Evolutionary conservation across 352 stramenopile genomes (phyloP), one percentile per base, ranked within the genome.

Genomic region (Phytophthora vignae): DNA sequence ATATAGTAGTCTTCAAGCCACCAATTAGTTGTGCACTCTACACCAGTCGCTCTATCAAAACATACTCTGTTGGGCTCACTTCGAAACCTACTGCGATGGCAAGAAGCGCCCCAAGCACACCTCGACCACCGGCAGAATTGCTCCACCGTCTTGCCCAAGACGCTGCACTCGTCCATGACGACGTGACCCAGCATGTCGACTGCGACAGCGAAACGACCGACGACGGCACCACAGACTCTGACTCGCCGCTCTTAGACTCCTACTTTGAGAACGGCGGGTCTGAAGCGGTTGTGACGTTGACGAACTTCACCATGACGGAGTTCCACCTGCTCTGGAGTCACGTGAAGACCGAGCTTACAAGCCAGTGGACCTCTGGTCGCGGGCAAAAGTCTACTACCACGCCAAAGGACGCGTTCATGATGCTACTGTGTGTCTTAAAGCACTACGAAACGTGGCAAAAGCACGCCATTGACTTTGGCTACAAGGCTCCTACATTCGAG

Each of bases 401-500:
- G 7, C 38, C 52, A 5, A 60, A 52, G 17, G 50, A 62, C 40
- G 61, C 53, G 2, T 57, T 68, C 61, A 49, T 61, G 38, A 61
- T 61, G 22, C n/a, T 50, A 1, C 12, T 69, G 1, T 57, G n/a
- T 14, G 40, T 69, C 10, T 27, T 57, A 2, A 69, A 69, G 27
- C 61, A 62, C 27, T 52, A 62, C 19, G 27, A 48, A 17, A 62
- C 52, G 7, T 68, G 61, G 27, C 61, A 55, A 49, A 68, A 68
- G 27, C 52, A 68, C n/a, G 17, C 38, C 3, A 12, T 61, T 1
- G 52, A 55, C 22, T 61, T 68, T 14, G 50, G 52, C 1, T 61
- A 40, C 19, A 60, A 61, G 27, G 21, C 21, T 22, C 21, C 21
- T 22, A 22, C 21, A 22, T 22, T 22, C 21, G 21, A 22, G 21